A percentile compares a stretch with the other conserved stretches of the same genome.
Evolutionary conservation across 441 rosid genomes (phyloP).

Genomic region (Pelargonium cotyledonis): DNA sequence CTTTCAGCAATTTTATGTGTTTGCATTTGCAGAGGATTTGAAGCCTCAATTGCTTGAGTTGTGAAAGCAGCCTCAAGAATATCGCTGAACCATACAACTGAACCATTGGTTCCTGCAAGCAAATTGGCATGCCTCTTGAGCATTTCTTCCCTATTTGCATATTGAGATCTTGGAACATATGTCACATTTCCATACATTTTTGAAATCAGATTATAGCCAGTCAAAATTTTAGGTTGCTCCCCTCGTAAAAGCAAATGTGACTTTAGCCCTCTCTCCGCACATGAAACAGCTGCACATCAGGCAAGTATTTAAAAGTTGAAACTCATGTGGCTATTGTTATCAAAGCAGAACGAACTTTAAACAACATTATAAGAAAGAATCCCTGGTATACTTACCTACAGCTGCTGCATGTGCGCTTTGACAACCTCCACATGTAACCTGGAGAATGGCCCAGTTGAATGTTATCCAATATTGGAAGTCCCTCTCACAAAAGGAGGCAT

Average conservation of each 20-base stretch:
- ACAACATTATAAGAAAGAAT: conserved; percentile 8
- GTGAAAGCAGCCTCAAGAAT: conserved; percentile 35
- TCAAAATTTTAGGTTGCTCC: conserved; percentile 70
- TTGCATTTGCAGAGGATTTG: conserved; percentile 22
- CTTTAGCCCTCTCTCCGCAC: conserved; percentile 79
- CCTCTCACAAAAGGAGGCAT: conserved; percentile 14
- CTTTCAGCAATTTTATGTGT: conserved; percentile 10
- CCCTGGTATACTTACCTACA: conserved; percentile 43
- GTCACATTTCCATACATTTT: conserved; percentile 60
- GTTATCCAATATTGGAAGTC: conserved; percentile 21
- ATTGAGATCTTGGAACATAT: conserved; percentile 60
- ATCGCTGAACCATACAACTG: conserved; percentile 43
- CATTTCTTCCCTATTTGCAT: conserved; percentile 59
- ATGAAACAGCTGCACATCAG: conserved; percentile 67
- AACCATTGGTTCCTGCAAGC: conserved; percentile 49
- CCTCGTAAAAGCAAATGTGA: conserved; percentile 84
- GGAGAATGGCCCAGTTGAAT: conserved; percentile 31
- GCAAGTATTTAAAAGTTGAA: conserved; percentile 18
- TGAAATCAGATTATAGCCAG: conserved; percentile 77
- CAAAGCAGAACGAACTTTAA: conserved; percentile 1
- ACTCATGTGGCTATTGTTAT: neutral
- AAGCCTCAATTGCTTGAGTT: conserved; percentile 16
- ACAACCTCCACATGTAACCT: conserved; percentile 96
- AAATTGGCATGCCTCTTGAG: conserved; percentile 43
- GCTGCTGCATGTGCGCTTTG: conserved; percentile 93